A percentile compares a stretch with the other conserved stretches of the same genome.
Evolutionary conservation across 345 rosid genomes (phyloP).

Genomic region (Garcia nutans): DNA sequence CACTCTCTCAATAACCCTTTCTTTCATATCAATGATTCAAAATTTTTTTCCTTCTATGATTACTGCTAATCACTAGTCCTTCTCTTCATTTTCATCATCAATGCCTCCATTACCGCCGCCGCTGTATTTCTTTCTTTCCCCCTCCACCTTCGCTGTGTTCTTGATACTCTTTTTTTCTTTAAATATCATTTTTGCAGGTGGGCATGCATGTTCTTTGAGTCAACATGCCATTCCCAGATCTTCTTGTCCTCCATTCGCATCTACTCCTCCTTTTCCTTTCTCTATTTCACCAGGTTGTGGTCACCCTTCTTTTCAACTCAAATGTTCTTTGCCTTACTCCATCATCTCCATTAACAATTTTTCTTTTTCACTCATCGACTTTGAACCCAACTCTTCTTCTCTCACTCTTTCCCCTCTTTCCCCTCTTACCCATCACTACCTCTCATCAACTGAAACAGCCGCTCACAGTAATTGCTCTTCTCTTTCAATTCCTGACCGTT

Average conservation of each 20-base stretch:
- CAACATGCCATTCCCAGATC: slow-evolving; percentile 16
- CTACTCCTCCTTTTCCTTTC: slow-evolving; percentile 65
- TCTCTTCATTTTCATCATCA: background rate
- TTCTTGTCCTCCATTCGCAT: slow-evolving; percentile 69
- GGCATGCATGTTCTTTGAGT: slow-evolving; percentile 27
- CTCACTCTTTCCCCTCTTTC: slow-evolving; percentile 59
- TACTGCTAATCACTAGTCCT: background rate
- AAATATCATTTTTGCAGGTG: background rate
- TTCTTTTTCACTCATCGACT: slow-evolving; percentile 54
- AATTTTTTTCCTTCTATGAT: background rate
- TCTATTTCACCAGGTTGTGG: slow-evolving; percentile 71
- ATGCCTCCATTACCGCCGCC: slow-evolving; percentile 17
- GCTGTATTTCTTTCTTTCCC: background rate
- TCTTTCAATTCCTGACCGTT: slow-evolving; percentile 38
- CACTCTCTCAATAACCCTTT: background rate
- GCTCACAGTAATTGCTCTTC: slow-evolving; percentile 26
- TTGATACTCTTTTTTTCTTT: background rate
- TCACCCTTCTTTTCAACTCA: slow-evolving; percentile 73
- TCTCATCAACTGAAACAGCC: background rate
- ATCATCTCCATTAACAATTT: slow-evolving; percentile 58
- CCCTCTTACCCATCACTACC: slow-evolving; percentile 21
- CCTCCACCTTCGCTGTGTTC: slow-evolving; percentile 2
- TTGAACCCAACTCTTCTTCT: slow-evolving; percentile 45
- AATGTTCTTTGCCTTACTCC: slow-evolving; percentile 64
- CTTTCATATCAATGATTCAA: background rate